These are phyloP conservation scores for Dryadomyces quercus-mongolicae DNA, from an alignment of 2,329 filamentous ascomycete genomes.

Conservation along the genomic window DNA sequence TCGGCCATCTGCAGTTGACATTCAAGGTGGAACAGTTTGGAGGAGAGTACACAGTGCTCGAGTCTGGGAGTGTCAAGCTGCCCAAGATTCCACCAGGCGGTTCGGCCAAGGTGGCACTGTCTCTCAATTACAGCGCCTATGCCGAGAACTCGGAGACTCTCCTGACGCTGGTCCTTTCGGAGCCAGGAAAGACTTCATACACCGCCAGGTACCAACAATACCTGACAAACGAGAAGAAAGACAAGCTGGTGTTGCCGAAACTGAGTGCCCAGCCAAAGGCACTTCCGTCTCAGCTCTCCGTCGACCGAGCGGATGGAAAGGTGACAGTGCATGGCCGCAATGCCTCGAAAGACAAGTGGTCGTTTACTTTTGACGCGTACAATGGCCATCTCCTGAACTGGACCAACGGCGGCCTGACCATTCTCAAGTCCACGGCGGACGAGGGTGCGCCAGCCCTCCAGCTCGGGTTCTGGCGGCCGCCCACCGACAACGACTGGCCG, in stretches of 20 bases:
- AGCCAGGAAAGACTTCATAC: constrained; percentile 34
- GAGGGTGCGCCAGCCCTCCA: constrained; percentile 20
- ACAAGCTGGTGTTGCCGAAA: constrained; percentile 9
- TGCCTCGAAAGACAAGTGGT: constrained; percentile 14
- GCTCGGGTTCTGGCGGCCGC: constrained; percentile 49
- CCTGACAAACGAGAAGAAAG: constrained; percentile 18
- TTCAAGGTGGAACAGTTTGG: constrained; percentile 32
- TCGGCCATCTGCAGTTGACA: constrained; percentile 28
- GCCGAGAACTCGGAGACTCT: constrained; percentile 1
- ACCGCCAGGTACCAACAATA: constrained; percentile 38
- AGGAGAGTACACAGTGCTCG: constrained; percentile 24
- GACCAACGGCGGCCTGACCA: constrained; percentile 20
- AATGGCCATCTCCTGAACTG: constrained; percentile 30
- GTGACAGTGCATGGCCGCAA: constrained; percentile 11
- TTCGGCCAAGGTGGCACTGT: constrained; percentile 21
- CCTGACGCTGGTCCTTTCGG: constrained; percentile 1
- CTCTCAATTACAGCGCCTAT: constrained; percentile 30
- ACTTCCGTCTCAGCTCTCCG: constrained; percentile 15
- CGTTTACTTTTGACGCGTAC: constrained; percentile 31
- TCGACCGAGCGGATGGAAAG: background rate
- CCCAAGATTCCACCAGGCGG: constrained; percentile 27
- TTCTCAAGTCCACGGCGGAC: constrained; percentile 17
- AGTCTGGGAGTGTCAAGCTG: constrained; percentile 25
- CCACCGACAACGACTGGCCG: constrained; percentile 52
- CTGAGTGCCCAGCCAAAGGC: constrained; percentile 7